Percentiles rank a stretch among this genome's conserved stretches.
Conservation (phyloP, 179 eudicot genomes). For the Drosera spatulata region DNA sequence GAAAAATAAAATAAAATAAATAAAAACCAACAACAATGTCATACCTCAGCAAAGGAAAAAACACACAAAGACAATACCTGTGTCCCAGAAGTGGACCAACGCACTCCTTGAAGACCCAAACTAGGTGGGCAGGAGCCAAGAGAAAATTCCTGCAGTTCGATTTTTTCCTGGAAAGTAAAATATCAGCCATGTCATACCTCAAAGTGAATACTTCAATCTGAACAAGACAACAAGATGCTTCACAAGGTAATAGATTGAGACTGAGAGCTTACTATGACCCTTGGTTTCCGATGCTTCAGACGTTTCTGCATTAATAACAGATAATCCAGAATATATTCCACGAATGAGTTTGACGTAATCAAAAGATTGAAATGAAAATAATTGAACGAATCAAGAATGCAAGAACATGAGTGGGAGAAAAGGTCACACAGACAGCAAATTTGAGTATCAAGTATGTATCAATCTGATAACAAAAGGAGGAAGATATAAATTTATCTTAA, state of each 20-base stretch:
- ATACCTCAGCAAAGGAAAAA: too few relatives aligned
- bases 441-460: too few relatives aligned
- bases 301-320: conserved; percentile 57
- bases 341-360: too few relatives aligned
- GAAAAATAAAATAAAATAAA: too few relatives aligned
- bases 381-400: too few relatives aligned
- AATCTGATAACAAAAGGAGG: too few relatives aligned
- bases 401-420: too few relatives aligned
- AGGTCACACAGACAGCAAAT: too few relatives aligned
- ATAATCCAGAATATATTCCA: neutral
- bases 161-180: conserved; percentile 54
- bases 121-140: conserved; percentile 76
- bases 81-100: conserved; percentile 64
- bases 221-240: neutral
- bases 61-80: conserved; percentile 33
- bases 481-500: too few relatives aligned
- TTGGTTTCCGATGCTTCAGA: conserved; percentile 73
- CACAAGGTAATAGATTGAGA: neutral
- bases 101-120: conserved; percentile 75
- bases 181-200: conserved; percentile 9
- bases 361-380: too few relatives aligned
- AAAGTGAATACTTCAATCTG: neutral
- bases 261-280: conserved; percentile 57
- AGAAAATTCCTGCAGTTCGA: conserved; percentile 84
- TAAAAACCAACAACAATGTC: too few relatives aligned